These are phyloP conservation scores for Podospora bellae-mahoneyi DNA, from an alignment of 495 filamentous ascomycete genomes.

Conservation along the genomic window DNA sequence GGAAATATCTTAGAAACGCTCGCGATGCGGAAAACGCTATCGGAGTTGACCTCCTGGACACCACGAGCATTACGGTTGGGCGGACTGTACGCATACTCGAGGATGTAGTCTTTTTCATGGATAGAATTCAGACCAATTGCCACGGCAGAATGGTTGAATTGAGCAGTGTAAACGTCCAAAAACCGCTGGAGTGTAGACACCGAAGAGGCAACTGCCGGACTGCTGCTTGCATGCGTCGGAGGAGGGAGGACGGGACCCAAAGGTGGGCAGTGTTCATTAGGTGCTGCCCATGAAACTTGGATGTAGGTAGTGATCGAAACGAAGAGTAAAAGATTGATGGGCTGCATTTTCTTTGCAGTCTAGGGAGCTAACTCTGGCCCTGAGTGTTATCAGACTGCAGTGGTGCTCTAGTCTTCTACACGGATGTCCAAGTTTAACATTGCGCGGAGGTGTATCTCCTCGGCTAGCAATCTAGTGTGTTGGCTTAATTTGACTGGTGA, in stretches of 20 bases:
- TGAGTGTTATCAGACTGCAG: neutral
- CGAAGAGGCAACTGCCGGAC: slow-evolving; percentile 21
- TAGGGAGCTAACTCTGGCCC: too few relatives aligned
- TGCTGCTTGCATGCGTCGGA: slow-evolving; percentile 24
- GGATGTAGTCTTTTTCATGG: slow-evolving; percentile 31
- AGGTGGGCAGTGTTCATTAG: slow-evolving; percentile 29
- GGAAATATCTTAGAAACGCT: slow-evolving; percentile 54
- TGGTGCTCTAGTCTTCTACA: neutral
- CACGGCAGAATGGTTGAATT: slow-evolving; percentile 29
- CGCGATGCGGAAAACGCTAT: slow-evolving; percentile 51
- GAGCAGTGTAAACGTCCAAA: neutral
- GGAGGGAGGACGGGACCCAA: slow-evolving; percentile 33
- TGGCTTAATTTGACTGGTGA: neutral
- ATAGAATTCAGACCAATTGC: slow-evolving; percentile 38
- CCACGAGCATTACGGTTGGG: slow-evolving; percentile 27
- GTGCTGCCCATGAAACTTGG: neutral
- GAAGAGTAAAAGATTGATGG: too few relatives aligned
- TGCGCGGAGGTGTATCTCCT: too few relatives aligned
- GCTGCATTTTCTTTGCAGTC: too few relatives aligned
- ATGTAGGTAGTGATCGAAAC: too few relatives aligned
- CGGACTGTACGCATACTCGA: slow-evolving; percentile 37
- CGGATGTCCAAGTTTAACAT: neutral
- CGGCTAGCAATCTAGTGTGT: too few relatives aligned
- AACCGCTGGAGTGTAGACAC: slow-evolving; percentile 10
- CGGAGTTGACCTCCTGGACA: slow-evolving; percentile 35